A percentile compares a stretch with the other conserved stretches of the same genome.
Evolutionary conservation across 2,329 filamentous ascomycete species (phyloP).

Genomic region (Clonostachys sp.): DNA sequence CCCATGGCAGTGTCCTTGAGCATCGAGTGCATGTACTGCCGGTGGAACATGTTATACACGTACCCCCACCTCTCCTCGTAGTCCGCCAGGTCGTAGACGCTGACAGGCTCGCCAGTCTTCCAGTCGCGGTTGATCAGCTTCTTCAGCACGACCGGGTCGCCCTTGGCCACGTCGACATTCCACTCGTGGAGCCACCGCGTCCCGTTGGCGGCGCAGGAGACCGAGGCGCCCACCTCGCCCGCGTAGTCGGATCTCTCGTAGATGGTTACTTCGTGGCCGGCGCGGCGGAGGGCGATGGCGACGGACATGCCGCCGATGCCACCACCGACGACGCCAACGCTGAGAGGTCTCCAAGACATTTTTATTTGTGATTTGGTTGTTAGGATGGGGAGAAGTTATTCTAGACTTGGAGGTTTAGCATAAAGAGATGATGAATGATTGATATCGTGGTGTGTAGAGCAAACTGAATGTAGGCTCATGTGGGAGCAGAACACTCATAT

Average conservation of each 20-base stretch:
- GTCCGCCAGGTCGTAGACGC: conserved; percentile 58
- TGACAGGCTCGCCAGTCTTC: conserved; percentile 63
- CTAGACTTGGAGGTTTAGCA: no score
- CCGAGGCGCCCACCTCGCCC: conserved; percentile 63
- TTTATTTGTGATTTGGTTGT: conserved; percentile 6
- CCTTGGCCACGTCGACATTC: conserved; percentile 58
- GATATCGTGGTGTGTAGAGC: no score
- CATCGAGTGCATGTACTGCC: conserved; percentile 66
- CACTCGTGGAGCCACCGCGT: conserved; percentile 67
- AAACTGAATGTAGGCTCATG: no score
- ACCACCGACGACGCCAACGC: conserved; percentile 37
- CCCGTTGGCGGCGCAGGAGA: conserved; percentile 66
- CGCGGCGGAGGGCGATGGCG: conserved; percentile 39
- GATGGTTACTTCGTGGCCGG: conserved; percentile 48
- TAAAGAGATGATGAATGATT: no score
- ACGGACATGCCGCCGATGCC: conserved; percentile 43
- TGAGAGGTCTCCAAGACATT: conserved; percentile 35
- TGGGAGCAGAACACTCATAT: no score
- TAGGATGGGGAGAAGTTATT: no score
- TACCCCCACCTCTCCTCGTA: conserved; percentile 63
- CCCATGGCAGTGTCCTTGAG: conserved; percentile 54
- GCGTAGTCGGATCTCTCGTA: conserved; percentile 64
- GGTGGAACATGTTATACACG: conserved; percentile 66
- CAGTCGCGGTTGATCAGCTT: conserved; percentile 68
- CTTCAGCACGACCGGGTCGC: conserved; percentile 59